Conservation (phyloP, 257 asterid genomes). For the Coffea canephora region DNA sequence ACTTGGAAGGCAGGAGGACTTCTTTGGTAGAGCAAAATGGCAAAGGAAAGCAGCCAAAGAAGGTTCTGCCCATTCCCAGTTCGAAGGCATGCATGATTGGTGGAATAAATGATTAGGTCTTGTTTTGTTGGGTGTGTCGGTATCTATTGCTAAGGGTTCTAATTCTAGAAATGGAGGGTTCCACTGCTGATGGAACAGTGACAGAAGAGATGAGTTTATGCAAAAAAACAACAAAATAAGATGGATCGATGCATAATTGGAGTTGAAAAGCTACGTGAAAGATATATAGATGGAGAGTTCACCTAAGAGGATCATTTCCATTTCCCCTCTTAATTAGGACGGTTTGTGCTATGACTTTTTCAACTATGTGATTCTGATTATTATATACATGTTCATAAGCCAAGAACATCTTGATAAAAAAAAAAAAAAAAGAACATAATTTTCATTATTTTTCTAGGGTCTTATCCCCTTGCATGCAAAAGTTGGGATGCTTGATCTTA, state of each 20-base stretch:
- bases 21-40: constrained; percentile 6
- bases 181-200: not conserved
- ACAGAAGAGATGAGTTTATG: constrained; percentile 17
- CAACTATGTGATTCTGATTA: no score
- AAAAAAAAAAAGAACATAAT: no score
- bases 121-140: constrained; percentile 14
- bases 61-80: constrained; percentile 3
- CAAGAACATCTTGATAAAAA: no score
- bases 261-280: constrained; percentile 1
- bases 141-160: not conserved
- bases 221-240: constrained; percentile 14
- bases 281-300: not conserved
- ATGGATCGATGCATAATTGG: constrained; percentile 1
- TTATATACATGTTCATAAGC: no score
- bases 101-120: constrained; percentile 19
- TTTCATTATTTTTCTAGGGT: no score
- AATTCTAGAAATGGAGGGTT: constrained; percentile 4
- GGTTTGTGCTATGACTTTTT: no score
- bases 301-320: no score
- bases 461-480: not conserved
- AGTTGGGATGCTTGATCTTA: not conserved
- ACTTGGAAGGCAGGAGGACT: constrained; percentile 6
- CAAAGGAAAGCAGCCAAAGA: constrained; percentile 4
- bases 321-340: no score
- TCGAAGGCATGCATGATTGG: constrained; percentile 12